Conservation (phyloP, 768 basidiomycete genomes). For the Naganishia randhawae region DNA sequence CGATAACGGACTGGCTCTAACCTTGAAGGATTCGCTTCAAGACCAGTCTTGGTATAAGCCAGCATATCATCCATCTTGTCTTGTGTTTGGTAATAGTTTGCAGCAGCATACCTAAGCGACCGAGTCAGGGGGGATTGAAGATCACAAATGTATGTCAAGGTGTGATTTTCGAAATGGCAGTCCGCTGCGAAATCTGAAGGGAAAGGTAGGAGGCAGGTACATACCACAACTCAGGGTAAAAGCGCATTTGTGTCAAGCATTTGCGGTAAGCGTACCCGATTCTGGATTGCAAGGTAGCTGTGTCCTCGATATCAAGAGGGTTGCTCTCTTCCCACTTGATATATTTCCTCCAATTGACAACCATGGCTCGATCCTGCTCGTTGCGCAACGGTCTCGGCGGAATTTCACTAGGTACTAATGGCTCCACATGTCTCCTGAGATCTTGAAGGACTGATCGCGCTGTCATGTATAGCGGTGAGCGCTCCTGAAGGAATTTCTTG, state of each 20-base stretch:
- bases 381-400: slow-evolving; percentile 72
- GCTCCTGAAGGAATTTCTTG: slow-evolving; percentile 90
- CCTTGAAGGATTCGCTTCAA: slow-evolving; percentile 83
- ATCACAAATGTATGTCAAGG: slow-evolving; percentile 6
- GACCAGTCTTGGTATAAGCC: slow-evolving; percentile 72
- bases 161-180: neutral
- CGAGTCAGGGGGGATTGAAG: neutral
- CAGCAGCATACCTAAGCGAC: slow-evolving; percentile 78
- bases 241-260: slow-evolving; percentile 85
- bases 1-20: slow-evolving; percentile 41
- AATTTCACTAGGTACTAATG: slow-evolving; percentile 64
- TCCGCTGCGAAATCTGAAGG: neutral
- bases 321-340: slow-evolving; percentile 94
- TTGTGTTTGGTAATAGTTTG: slow-evolving; percentile 69
- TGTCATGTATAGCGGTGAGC: slow-evolving; percentile 92
- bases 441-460: slow-evolving; percentile 83
- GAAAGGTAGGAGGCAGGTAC: slow-evolving; percentile 31
- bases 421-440: slow-evolving; percentile 62
- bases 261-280: slow-evolving; percentile 81
- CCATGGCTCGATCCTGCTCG: slow-evolving; percentile 65
- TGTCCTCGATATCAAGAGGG: slow-evolving; percentile 85
- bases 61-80: slow-evolving; percentile 78
- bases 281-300: slow-evolving; percentile 62
- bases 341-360: slow-evolving; percentile 86
- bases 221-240: slow-evolving; percentile 91